phyloP scores from a whole-genome alignment of 1,284 basidiomycete genomes.

The Boletellus sp. region DNA sequence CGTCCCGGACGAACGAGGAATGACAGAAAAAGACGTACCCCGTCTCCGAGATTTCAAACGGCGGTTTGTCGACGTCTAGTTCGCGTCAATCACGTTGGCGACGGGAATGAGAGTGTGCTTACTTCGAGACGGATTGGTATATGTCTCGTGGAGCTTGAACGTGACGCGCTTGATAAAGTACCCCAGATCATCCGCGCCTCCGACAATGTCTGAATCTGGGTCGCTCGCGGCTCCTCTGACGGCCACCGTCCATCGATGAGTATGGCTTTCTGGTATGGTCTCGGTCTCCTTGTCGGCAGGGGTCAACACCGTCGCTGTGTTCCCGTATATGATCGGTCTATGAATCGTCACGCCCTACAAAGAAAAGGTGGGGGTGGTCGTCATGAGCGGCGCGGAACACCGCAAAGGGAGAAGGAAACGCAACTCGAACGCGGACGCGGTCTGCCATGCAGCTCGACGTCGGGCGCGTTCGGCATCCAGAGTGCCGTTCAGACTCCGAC shows the following conservation, averaged over 20 bases:
- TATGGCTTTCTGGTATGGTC: conserved; percentile 66
- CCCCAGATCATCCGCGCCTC: conserved; percentile 83
- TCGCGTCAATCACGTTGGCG: conserved; percentile 1
- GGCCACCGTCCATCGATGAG: conserved; percentile 96
- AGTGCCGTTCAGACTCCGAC: conserved; percentile 32
- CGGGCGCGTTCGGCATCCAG: conserved; percentile 29
- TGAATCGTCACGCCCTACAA: conserved; percentile 82
- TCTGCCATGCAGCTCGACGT: conserved; percentile 56
- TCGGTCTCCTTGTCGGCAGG: conserved; percentile 68
- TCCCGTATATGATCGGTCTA: conserved; percentile 93
- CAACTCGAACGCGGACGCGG: conserved; percentile 71
- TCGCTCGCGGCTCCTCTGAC: conserved; percentile 75
- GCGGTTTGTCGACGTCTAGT: conserved; percentile 88
- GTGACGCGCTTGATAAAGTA: conserved; percentile 94
- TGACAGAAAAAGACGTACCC: conserved; percentile 47
- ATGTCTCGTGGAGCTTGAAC: conserved; percentile 98
- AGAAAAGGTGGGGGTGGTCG: background rate
- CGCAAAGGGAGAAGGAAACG: conserved; percentile 26
- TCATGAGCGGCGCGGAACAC: conserved; percentile 9
- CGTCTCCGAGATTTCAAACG: conserved; percentile 94
- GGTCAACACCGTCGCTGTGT: conserved; percentile 83
- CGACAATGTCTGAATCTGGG: conserved; percentile 66
- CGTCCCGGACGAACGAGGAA: background rate
- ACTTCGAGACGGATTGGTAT: conserved; percentile 89
- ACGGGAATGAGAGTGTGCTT: conserved; percentile 27